Evolutionary conservation across 2,329 filamentous ascomycete species (phyloP).

Genomic region (Nannizziopsis arthrosporioides): DNA sequence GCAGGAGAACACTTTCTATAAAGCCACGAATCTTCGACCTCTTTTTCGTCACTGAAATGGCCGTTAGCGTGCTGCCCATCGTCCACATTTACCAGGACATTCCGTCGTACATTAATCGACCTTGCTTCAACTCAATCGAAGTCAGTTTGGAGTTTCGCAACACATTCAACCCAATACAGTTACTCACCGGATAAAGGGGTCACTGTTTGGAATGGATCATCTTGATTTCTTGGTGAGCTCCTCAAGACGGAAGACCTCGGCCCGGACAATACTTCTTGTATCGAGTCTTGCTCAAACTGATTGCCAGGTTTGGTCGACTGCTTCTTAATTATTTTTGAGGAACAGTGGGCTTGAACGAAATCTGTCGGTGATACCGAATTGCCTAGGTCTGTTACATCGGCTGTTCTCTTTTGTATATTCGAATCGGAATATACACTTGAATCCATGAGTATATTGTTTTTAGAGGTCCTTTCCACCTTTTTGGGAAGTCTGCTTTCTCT

Average conservation of each 20-base stretch:
- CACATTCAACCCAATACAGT: neutral
- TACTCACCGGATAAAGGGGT: neutral
- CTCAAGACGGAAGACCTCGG: too few species aligned
- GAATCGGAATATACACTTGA: neutral
- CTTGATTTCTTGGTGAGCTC: neutral
- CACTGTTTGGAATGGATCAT: neutral
- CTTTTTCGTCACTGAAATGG: neutral
- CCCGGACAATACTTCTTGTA: too few species aligned
- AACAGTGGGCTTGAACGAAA: too few species aligned
- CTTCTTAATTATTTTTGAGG: too few species aligned
- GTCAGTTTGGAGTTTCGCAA: neutral
- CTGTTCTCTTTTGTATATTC: too few species aligned
- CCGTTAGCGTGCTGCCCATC: neutral
- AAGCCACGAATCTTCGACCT: conserved; percentile 3
- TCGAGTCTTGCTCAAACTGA: too few species aligned
- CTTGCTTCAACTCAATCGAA: neutral
- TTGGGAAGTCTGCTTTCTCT: conserved; percentile 5
- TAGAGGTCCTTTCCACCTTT: neutral
- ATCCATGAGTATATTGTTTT: neutral
- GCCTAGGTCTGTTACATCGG: too few species aligned
- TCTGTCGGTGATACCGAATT: too few species aligned
- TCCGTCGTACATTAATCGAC: too few species aligned
- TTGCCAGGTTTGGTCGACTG: too few species aligned
- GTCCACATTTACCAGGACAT: neutral
- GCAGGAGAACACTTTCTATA: neutral